These are phyloP conservation scores for Paramecium caudatum DNA, from an alignment of 73 alveolate genomes.

Conservation along the genomic window DNA sequence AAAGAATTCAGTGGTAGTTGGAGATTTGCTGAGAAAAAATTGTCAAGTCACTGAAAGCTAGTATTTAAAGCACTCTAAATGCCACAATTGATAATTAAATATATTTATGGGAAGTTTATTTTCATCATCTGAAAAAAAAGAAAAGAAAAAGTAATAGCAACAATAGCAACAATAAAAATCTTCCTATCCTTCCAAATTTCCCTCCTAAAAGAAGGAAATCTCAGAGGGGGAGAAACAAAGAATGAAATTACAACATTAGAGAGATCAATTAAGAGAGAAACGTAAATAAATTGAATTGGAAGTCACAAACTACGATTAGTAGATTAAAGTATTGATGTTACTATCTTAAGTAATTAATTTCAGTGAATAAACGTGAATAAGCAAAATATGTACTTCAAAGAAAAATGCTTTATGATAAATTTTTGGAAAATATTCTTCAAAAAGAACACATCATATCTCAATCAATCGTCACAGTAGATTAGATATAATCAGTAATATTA, in stretches of 20 bases:
- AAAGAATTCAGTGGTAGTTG: slow-evolving; percentile 31
- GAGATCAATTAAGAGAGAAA: slow-evolving; percentile 48
- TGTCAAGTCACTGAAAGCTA: slow-evolving; percentile 32
- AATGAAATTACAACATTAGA: slow-evolving; percentile 21
- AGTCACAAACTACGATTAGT: neutral
- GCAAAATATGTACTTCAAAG: slow-evolving; percentile 53
- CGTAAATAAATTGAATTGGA: neutral
- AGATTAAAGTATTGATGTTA: neutral
- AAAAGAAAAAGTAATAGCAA: neutral
- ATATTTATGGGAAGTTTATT: neutral
- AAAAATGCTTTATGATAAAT: slow-evolving; percentile 37
- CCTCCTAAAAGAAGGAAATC: slow-evolving; percentile 22
- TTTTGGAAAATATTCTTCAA: slow-evolving; percentile 17
- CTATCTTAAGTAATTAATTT: neutral
- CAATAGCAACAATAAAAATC: neutral
- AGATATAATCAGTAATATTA: neutral
- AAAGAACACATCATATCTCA: slow-evolving; percentile 21
- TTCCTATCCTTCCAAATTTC: neutral
- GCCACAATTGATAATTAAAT: slow-evolving; percentile 36
- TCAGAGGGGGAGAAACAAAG: slow-evolving; percentile 39
- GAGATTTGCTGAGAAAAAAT: slow-evolving; percentile 41
- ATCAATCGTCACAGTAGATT: slow-evolving; percentile 24
- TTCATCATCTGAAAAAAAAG: neutral
- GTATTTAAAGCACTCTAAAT: slow-evolving; percentile 13
- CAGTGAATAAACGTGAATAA: neutral